These are phyloP conservation scores for Chernovozyma sophiae-reginae DNA, from an alignment of 1,139 yeast genomes.

Conservation along the genomic window DNA sequence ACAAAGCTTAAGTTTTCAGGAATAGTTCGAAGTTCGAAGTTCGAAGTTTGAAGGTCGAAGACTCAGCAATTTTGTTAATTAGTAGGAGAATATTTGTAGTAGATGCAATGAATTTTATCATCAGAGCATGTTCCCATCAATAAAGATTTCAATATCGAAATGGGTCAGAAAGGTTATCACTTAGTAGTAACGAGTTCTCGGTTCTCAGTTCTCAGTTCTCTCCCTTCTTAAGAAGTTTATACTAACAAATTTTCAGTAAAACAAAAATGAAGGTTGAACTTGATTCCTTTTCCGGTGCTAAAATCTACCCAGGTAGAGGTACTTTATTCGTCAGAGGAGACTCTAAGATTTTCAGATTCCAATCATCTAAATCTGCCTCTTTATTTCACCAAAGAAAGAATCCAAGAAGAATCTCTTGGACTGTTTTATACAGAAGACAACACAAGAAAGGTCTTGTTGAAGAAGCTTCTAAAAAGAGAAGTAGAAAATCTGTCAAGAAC, in stretches of 20 bases:
- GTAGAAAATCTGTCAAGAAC: constrained; percentile 96
- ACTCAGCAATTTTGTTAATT: too few relatives aligned
- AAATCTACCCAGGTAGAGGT: constrained; percentile 99
- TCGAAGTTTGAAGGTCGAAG: too few relatives aligned
- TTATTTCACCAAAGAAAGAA: constrained; percentile 99
- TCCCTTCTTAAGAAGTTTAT: background rate
- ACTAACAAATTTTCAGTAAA: constrained; percentile 20
- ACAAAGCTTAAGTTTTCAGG: too few relatives aligned
- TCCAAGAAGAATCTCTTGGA: constrained; percentile 99
- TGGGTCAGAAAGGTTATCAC: too few relatives aligned
- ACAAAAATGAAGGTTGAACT: constrained; percentile 94
- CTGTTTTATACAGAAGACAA: constrained; percentile 98
- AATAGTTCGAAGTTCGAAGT: too few relatives aligned
- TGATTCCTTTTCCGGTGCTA: constrained; percentile 98
- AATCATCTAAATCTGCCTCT: constrained; percentile 95
- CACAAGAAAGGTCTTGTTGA: constrained; percentile 99
- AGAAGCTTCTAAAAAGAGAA: constrained; percentile 95
- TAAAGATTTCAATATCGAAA: too few relatives aligned
- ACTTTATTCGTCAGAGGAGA: constrained; percentile 99
- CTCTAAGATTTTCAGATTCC: constrained; percentile 99
- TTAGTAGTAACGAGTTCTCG: too few relatives aligned
- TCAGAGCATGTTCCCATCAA: too few relatives aligned
- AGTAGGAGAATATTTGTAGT: too few relatives aligned
- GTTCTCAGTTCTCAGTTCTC: background rate
- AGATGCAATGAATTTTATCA: too few relatives aligned